phyloP scores from a whole-genome alignment of 2,329 filamentous ascomycete genomes.

The Verticillium albo-atrum region DNA sequence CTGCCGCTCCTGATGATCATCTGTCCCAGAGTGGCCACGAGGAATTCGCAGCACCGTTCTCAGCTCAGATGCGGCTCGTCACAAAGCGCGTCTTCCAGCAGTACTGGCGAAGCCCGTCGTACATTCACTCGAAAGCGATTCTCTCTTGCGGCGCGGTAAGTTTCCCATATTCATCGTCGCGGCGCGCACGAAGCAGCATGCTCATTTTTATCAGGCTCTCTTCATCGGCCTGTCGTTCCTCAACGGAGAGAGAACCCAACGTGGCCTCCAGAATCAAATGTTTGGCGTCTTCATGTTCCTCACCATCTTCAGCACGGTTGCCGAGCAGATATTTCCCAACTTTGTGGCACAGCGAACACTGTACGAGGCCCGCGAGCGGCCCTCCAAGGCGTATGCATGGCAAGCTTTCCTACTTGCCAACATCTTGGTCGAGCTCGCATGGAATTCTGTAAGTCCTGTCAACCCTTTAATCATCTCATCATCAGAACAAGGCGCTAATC shows the following conservation, averaged over 20 bases:
- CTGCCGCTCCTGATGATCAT: constrained; percentile 21
- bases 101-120: constrained; percentile 73
- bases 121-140: constrained; percentile 48
- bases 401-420: constrained; percentile 62
- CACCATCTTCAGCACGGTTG: constrained; percentile 63
- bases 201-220: constrained; percentile 31
- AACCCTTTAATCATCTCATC: neutral
- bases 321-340: constrained; percentile 65
- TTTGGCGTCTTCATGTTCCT: constrained; percentile 69
- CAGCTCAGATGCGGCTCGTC: constrained; percentile 59
- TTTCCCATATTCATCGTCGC: neutral
- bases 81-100: constrained; percentile 67
- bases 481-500: neutral
- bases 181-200: too few species aligned
- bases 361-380: constrained; percentile 66
- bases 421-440: constrained; percentile 59
- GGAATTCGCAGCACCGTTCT: constrained; percentile 59
- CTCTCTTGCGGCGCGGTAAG: constrained; percentile 15
- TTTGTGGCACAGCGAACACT: constrained; percentile 65
- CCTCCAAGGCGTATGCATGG: constrained; percentile 66
- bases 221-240: constrained; percentile 69
- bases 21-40: constrained; percentile 31
- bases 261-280: constrained; percentile 67
- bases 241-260: constrained; percentile 52
- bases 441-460: constrained; percentile 52